Conservation (phyloP, 2,329 filamentous ascomycete genomes). For the Waltergamsia citrina region DNA sequence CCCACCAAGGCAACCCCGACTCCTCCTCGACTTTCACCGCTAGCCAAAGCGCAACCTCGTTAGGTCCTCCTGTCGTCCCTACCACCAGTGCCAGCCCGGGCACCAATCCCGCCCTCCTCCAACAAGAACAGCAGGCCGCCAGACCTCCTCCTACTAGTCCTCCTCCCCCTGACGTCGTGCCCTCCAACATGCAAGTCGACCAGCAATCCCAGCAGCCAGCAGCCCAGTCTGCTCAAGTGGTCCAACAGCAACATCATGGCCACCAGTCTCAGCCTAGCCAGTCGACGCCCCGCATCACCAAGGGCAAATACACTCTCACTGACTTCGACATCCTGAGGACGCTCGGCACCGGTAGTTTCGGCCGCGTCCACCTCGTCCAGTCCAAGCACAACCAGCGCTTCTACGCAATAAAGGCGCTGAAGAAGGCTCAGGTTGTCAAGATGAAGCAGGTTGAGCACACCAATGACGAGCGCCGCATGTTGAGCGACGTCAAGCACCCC, state of each 20-base stretch:
- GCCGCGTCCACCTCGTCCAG: conserved; percentile 90
- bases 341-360: conserved; percentile 92
- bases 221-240: conserved; percentile 10
- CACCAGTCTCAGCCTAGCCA: conserved; percentile 20
- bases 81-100: conserved; percentile 22
- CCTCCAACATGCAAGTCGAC: conserved; percentile 3
- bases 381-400: conserved; percentile 97
- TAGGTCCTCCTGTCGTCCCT: conserved; percentile 13
- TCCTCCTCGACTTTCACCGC: conserved; percentile 9
- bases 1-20: conserved; percentile 10
- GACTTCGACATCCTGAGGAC: conserved; percentile 90
- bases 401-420: conserved; percentile 97
- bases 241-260: conserved; percentile 11
- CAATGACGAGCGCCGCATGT: conserved; percentile 93
- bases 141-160: not conserved
- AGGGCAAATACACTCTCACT: conserved; percentile 89
- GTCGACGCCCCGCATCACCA: conserved; percentile 58
- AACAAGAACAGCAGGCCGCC: conserved; percentile 25
- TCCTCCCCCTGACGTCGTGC: not conserved
- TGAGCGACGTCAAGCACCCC: conserved; percentile 93
- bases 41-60: conserved; percentile 13
- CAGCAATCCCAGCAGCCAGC: conserved; percentile 6
- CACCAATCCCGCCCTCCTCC: conserved; percentile 21
- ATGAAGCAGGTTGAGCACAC: conserved; percentile 99
- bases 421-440: conserved; percentile 97